phyloP scores from a whole-genome alignment of 2,329 filamentous ascomycete genomes.

The Cladophialophora psammophila region DNA sequence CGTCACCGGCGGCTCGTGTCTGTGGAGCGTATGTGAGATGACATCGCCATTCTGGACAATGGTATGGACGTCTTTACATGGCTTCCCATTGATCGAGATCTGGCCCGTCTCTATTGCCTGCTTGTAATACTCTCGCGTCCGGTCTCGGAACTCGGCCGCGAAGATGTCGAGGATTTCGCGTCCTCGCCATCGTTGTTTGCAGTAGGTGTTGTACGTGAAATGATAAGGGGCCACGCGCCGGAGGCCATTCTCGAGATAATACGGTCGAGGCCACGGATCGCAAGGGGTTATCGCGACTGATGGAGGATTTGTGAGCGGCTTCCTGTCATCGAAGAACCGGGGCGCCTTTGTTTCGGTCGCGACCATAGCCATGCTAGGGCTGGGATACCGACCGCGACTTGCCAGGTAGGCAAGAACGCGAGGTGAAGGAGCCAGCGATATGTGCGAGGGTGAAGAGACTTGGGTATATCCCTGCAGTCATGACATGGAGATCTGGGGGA shows the following conservation, averaged over 20 bases:
- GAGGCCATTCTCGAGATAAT: slow-evolving; percentile 82
- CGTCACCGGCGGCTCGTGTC: slow-evolving; percentile 93
- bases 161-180: slow-evolving; percentile 86
- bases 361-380: slow-evolving; percentile 49
- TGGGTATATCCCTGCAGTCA: not conserved
- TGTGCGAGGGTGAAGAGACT: not conserved
- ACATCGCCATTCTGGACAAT: slow-evolving; percentile 75
- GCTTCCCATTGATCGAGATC: slow-evolving; percentile 80
- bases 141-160: slow-evolving; percentile 87
- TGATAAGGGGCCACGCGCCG: slow-evolving; percentile 86
- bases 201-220: slow-evolving; percentile 93
- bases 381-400: slow-evolving; percentile 46
- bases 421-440: slow-evolving; percentile 44
- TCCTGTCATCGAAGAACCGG: slow-evolving; percentile 31
- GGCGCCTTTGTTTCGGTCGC: slow-evolving; percentile 36
- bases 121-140: slow-evolving; percentile 82
- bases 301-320: slow-evolving; percentile 34
- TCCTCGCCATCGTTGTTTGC: slow-evolving; percentile 91
- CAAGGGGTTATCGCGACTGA: slow-evolving; percentile 38
- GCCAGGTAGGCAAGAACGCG: slow-evolving; percentile 51
- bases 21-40: slow-evolving; percentile 90
- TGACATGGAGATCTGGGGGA: not conserved
- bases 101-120: slow-evolving; percentile 79
- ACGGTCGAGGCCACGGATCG: slow-evolving; percentile 70
- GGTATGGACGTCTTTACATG: slow-evolving; percentile 51